phyloP scores from a whole-genome alignment of 768 basidiomycete genomes.

The Tulasnella sp. region DNA sequence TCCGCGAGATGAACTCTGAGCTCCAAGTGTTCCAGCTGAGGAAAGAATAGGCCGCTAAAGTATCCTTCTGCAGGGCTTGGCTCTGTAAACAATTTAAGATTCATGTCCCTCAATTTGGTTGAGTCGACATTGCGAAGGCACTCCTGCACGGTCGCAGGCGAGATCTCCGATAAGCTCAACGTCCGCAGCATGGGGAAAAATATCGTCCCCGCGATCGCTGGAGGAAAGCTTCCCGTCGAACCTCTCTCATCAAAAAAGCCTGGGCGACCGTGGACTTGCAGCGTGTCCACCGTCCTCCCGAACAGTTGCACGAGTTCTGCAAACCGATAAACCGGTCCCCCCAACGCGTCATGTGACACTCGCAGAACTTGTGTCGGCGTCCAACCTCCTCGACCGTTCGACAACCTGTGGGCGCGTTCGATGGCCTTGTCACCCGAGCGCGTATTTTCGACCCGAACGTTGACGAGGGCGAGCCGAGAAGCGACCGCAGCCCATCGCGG shows the following conservation, averaged over 20 bases:
- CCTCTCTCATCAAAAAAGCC: too few species aligned
- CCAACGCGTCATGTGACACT: not conserved
- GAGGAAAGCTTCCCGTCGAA: not conserved
- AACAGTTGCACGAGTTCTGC: not conserved
- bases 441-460: not conserved
- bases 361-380: not conserved
- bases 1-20: not conserved
- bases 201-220: not conserved
- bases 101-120: not conserved
- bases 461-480: not conserved
- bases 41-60: not conserved
- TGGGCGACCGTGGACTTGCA: not conserved
- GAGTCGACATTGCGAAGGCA: not conserved
- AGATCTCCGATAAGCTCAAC: not conserved
- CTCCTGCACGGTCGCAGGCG: not conserved
- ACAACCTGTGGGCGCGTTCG: not conserved
- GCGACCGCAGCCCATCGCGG: not conserved
- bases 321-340: not conserved
- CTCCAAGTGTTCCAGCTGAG: not conserved
- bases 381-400: not conserved
- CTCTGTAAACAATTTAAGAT: not conserved
- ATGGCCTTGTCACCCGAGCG: not conserved
- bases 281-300: not conserved
- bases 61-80: not conserved
- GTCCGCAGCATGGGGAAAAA: not conserved